Conservation (phyloP, 75 land plant species). For the Chamaecyparis obtusa region DNA sequence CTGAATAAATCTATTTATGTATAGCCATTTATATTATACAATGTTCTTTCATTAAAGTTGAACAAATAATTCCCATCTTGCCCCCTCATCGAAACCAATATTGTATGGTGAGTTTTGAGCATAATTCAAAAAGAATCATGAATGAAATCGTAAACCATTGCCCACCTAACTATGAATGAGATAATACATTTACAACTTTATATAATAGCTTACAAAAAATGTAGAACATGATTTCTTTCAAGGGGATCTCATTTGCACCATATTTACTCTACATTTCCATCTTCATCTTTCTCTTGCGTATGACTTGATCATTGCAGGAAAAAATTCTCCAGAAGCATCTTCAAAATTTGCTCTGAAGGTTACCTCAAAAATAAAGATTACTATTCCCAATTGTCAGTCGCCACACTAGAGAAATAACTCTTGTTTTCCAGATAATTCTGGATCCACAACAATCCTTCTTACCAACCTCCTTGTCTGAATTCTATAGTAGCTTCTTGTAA, state of each 20-base stretch:
- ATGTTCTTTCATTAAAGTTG: background rate
- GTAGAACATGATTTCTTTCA: background rate
- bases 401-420: background rate
- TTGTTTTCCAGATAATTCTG: background rate
- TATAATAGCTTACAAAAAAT: background rate
- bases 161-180: background rate
- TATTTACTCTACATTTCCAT: background rate
- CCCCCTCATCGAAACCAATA: background rate
- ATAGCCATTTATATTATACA: background rate
- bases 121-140: background rate
- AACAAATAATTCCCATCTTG: background rate
- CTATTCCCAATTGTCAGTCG: background rate
- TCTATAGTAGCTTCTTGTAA: conserved; percentile 41
- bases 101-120: background rate
- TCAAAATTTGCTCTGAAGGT: background rate
- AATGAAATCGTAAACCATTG: background rate
- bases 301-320: background rate
- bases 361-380: background rate
- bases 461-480: conserved; percentile 22
- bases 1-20: background rate
- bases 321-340: background rate
- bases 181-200: background rate
- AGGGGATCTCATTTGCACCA: background rate
- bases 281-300: background rate
- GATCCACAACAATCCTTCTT: background rate